Evolutionary conservation across 148 eudicot species (phyloP).

Genomic region (Silene latifolia): DNA sequence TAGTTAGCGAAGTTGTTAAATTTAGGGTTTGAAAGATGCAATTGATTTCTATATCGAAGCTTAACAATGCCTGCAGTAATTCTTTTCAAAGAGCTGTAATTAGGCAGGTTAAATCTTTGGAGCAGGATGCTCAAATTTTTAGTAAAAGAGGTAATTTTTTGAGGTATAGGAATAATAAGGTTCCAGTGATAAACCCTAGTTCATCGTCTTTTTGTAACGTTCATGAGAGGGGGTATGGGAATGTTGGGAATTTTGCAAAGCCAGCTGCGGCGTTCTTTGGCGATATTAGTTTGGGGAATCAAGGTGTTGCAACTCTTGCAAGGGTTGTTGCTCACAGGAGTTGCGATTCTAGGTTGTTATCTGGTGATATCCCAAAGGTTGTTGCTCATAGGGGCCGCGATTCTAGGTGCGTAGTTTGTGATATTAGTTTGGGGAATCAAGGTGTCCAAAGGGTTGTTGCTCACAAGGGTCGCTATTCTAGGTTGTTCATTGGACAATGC

Average conservation of each 20-base stretch:
- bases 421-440: conserved; percentile 22
- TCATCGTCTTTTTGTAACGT: not conserved
- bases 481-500: conserved; percentile 28
- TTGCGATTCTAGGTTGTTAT: not conserved
- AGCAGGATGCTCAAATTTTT: conserved; percentile 10
- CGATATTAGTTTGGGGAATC: conserved; percentile 11
- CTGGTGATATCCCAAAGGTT: conserved; percentile 23
- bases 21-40: conserved; percentile 40
- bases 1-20: conserved; percentile 7
- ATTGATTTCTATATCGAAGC: conserved; percentile 38
- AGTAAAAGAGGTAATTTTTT: conserved; percentile 10
- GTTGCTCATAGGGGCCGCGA: too few species aligned
- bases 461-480: too few species aligned
- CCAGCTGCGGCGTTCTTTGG: conserved; percentile 49
- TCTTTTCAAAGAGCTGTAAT: conserved; percentile 32
- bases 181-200: conserved; percentile 9
- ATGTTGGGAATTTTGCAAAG: conserved; percentile 33
- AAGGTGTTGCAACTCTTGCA: too few species aligned
- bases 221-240: conserved; percentile 34
- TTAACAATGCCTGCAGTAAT: conserved; percentile 35
- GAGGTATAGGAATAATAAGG: conserved; percentile 16
- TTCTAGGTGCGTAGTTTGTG: conserved; percentile 26
- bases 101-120: conserved; percentile 19
- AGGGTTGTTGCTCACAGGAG: too few species aligned
- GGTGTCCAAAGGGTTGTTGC: too few species aligned